Conservation (phyloP, 2,329 filamentous ascomycete genomes). For the Tolypocladium ovalisporum region DNA sequence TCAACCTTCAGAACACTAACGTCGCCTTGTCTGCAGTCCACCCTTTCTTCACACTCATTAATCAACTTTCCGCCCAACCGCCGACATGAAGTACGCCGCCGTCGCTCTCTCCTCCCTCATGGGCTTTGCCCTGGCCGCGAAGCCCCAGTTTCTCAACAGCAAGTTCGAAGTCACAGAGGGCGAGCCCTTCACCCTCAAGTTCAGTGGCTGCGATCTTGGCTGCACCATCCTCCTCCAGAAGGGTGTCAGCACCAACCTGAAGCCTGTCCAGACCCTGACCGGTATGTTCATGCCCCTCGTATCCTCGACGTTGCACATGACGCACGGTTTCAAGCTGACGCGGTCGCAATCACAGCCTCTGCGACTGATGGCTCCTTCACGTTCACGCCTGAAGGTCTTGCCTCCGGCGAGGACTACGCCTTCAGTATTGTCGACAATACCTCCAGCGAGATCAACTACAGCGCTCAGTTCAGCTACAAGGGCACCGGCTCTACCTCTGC, state of each 20-base stretch:
- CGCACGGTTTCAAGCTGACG: neutral
- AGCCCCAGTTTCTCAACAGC: constrained; percentile 21
- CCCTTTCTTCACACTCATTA: neutral
- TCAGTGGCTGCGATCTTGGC: constrained; percentile 17
- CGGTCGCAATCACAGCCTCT: constrained; percentile 4
- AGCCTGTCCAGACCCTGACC: constrained; percentile 18
- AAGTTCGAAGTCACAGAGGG: constrained; percentile 16
- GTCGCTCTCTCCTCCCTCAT: constrained; percentile 18
- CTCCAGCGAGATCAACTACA: constrained; percentile 18
- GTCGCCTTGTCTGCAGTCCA: neutral
- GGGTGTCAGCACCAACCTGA: constrained; percentile 15
- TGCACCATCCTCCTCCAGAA: constrained; percentile 25
- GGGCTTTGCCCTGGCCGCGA: constrained; percentile 14
- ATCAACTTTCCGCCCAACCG: neutral
- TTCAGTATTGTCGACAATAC: constrained; percentile 20
- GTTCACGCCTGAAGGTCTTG: constrained; percentile 15
- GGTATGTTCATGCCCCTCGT: constrained; percentile 11
- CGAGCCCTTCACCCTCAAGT: constrained; percentile 20
- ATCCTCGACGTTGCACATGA: neutral
- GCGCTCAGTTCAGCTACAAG: constrained; percentile 17
- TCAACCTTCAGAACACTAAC: neutral
- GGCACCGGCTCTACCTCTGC: constrained; percentile 9
- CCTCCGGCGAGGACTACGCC: constrained; percentile 18
- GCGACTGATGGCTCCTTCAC: constrained; percentile 14
- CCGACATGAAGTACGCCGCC: constrained; percentile 26